Evolutionary conservation across 495 filamentous ascomycete species (phyloP).

Genomic region (Geoglossum glabrum): DNA sequence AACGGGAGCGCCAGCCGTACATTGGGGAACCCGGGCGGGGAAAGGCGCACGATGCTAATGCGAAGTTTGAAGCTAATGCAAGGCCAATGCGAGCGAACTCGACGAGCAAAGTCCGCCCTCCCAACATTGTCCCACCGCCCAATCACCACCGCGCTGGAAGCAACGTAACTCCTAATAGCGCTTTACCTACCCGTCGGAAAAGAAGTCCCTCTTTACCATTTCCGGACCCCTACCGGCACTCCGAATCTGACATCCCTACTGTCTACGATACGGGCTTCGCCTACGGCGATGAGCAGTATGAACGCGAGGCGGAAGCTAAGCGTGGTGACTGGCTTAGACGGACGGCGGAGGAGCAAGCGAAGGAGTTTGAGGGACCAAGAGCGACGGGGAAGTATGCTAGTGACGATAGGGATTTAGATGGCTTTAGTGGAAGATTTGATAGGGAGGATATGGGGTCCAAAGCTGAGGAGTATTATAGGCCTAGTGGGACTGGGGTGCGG

Average conservation of each 20-base stretch:
- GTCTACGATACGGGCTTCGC: neutral
- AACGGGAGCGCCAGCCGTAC: constrained; percentile 45
- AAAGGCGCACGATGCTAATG: constrained; percentile 25
- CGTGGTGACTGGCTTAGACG: constrained; percentile 8
- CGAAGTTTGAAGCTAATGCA: neutral
- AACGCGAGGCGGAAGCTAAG: constrained; percentile 6
- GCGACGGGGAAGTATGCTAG: constrained; percentile 9
- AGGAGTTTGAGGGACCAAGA: constrained; percentile 13
- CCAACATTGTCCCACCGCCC: neutral
- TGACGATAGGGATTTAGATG: neutral
- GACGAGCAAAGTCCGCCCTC: neutral
- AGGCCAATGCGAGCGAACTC: constrained; percentile 6
- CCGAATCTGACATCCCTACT: neutral
- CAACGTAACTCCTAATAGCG: constrained; percentile 3
- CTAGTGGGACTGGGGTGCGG: constrained; percentile 8
- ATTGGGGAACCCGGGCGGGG: constrained; percentile 32
- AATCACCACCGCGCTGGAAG: constrained; percentile 7
- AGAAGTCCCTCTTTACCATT: constrained; percentile 5
- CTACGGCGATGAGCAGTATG: constrained; percentile 13
- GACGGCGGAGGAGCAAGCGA: constrained; percentile 11
- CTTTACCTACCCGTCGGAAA: constrained; percentile 3
- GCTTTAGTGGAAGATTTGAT: neutral
- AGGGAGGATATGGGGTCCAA: constrained; percentile 2
- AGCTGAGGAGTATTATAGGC: constrained; percentile 9
- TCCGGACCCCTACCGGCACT: neutral